Evolutionary conservation across 1,284 basidiomycete genomes (phyloP).

Genomic region (Rhodotorula sp.): DNA sequence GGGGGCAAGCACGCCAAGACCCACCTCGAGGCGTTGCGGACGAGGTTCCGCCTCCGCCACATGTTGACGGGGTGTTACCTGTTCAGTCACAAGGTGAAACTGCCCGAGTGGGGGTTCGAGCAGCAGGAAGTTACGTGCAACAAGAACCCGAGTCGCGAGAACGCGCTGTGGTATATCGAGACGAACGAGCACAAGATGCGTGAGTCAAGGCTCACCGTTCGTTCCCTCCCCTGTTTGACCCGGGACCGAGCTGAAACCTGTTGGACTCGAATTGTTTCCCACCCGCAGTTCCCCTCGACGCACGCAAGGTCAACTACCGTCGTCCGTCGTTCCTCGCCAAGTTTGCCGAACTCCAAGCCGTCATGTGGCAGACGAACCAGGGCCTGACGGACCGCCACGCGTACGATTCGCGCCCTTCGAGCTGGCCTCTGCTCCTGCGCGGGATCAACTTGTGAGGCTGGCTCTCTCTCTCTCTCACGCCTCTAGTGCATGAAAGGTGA

Average conservation of each 20-base stretch:
- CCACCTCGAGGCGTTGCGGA: slow-evolving; percentile 74
- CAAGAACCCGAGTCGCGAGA: slow-evolving; percentile 80
- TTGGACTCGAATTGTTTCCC: no score
- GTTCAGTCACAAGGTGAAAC: slow-evolving; percentile 95
- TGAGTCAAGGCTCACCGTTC: slow-evolving; percentile 53
- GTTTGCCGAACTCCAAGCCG: slow-evolving; percentile 86
- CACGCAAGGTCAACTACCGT: slow-evolving; percentile 73
- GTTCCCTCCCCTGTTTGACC: neutral
- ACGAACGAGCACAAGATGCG: slow-evolving; percentile 73
- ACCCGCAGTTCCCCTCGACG: slow-evolving; percentile 64
- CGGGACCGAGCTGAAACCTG: neutral
- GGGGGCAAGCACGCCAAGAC: slow-evolving; percentile 63
- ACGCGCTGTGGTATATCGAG: slow-evolving; percentile 94
- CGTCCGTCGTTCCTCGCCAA: slow-evolving; percentile 82
- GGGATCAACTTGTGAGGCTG: slow-evolving; percentile 63
- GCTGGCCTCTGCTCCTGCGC: slow-evolving; percentile 83
- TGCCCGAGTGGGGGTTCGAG: slow-evolving; percentile 96
- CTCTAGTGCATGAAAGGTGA: neutral
- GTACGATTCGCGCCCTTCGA: slow-evolving; percentile 85
- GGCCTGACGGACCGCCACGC: slow-evolving; percentile 91
- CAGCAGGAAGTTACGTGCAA: slow-evolving; percentile 78
- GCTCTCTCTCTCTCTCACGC: neutral
- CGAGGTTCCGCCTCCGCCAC: slow-evolving; percentile 81
- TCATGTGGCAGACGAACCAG: slow-evolving; percentile 98
- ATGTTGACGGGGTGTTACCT: slow-evolving; percentile 88